Evolutionary conservation across 2,329 filamentous ascomycete species (phyloP).

Genomic region (Xylaria sp.): DNA sequence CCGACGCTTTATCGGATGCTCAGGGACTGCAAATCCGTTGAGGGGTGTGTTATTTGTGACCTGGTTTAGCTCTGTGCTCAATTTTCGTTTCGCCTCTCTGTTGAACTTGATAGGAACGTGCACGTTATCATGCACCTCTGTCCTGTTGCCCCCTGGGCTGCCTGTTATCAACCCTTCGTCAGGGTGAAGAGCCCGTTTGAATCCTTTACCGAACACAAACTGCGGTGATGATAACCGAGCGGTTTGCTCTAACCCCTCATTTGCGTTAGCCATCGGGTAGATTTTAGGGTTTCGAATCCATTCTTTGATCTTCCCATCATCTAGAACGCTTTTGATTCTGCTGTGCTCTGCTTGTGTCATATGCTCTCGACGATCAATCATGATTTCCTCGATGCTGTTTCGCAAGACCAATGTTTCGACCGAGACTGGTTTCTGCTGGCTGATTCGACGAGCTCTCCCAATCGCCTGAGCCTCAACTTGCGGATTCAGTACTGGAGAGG

Average conservation of each 20-base stretch:
- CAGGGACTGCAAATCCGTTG: constrained; percentile 5
- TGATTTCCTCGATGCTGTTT: constrained; percentile 85
- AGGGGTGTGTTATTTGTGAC: neutral
- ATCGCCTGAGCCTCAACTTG: constrained; percentile 90
- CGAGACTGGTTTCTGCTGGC: constrained; percentile 79
- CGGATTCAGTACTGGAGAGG: constrained; percentile 87
- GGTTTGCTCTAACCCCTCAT: constrained; percentile 59
- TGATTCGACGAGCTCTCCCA: constrained; percentile 88
- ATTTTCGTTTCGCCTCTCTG: constrained; percentile 35
- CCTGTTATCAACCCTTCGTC: constrained; percentile 58
- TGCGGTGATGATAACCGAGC: constrained; percentile 57
- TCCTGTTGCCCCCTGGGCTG: constrained; percentile 36
- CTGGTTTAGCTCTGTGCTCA: constrained; percentile 23
- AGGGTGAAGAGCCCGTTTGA: constrained; percentile 55
- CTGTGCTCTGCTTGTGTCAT: constrained; percentile 77
- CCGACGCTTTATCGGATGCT: constrained; percentile 35
- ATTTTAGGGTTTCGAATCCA: constrained; percentile 67
- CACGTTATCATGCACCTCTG: neutral
- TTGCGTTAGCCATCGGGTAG: constrained; percentile 45
- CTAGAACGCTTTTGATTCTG: constrained; percentile 65
- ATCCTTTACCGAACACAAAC: constrained; percentile 62
- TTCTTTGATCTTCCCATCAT: constrained; percentile 66
- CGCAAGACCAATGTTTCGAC: constrained; percentile 87
- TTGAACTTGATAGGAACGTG: constrained; percentile 26
- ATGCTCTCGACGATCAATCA: constrained; percentile 75